Conservation (phyloP, 768 basidiomycete species). For the Inosperma sp. region DNA sequence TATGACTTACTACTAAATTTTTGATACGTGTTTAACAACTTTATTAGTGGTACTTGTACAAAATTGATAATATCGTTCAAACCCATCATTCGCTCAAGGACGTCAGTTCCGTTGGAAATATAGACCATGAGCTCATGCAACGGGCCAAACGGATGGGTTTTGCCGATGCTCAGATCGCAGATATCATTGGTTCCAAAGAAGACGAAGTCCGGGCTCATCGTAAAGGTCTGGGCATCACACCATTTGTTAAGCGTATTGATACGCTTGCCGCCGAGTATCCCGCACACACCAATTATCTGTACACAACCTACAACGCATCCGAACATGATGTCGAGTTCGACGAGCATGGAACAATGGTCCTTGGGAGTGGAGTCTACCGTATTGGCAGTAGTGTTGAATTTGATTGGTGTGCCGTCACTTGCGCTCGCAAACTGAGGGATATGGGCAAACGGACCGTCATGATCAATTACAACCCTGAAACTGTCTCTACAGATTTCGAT, state of each 20-base stretch:
- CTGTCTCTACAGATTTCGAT: slow-evolving; percentile 98
- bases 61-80: slow-evolving; percentile 97
- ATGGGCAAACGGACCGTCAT: slow-evolving; percentile 96
- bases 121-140: slow-evolving; percentile 73
- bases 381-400: slow-evolving; percentile 99
- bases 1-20: slow-evolving; percentile 23
- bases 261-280: slow-evolving; percentile 98
- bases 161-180: slow-evolving; percentile 88
- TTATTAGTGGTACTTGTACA: slow-evolving; percentile 91
- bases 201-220: slow-evolving; percentile 77
- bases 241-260: slow-evolving; percentile 99
- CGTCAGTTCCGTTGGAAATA: slow-evolving; percentile 61
- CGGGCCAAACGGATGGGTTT: slow-evolving; percentile 95
- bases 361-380: slow-evolving; percentile 96
- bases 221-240: slow-evolving; percentile 84
- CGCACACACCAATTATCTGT: slow-evolving; percentile 98
- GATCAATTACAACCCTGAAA: slow-evolving; percentile 99
- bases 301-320: slow-evolving; percentile 97
- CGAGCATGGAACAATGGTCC: slow-evolving; percentile 98
- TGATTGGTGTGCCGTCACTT: slow-evolving; percentile 99
- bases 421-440: slow-evolving; percentile 84
- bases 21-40: slow-evolving; percentile 1
- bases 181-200: slow-evolving; percentile 70
- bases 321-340: slow-evolving; percentile 94
- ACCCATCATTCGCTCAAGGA: slow-evolving; percentile 73